Percentiles rank a stretch among this genome's conserved stretches.
phyloP scores from a whole-genome alignment of 83 land plant species.

The Larix sibirica region DNA sequence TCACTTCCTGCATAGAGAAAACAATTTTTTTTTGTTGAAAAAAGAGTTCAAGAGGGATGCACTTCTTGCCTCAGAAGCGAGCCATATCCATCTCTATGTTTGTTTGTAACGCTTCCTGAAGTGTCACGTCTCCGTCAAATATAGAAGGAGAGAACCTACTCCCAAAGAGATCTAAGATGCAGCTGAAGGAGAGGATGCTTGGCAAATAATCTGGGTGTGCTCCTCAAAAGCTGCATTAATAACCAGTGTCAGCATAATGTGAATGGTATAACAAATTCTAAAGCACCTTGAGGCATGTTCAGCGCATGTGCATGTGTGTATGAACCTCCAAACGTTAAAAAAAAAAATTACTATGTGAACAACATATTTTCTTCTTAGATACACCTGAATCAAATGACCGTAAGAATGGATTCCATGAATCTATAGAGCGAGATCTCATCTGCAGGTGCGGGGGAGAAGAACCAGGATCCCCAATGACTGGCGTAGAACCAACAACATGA shows the following conservation, averaged over 20 bases:
- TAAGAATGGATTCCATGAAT: no score
- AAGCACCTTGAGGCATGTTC: no score
- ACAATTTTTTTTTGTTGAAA: slow-evolving; percentile 26
- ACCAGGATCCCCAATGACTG: no score
- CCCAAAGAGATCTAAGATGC: slow-evolving; percentile 18
- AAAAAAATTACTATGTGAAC: no score
- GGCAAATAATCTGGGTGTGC: neutral
- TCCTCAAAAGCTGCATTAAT: neutral
- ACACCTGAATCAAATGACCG: no score
- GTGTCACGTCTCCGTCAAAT: slow-evolving; percentile 18
- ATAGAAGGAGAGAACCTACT: slow-evolving; percentile 22
- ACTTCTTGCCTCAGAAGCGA: slow-evolving; percentile 53
- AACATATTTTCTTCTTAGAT: no score
- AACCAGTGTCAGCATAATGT: neutral
- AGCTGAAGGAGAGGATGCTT: slow-evolving; percentile 9
- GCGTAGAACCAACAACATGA: no score
- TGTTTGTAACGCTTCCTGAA: slow-evolving; percentile 51
- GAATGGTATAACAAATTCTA: neutral
- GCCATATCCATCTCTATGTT: slow-evolving; percentile 45
- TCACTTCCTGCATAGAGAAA: slow-evolving; percentile 62
- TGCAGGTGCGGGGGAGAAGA: no score
- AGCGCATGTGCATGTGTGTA: no score
- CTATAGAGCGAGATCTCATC: no score
- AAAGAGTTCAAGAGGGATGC: slow-evolving; percentile 72
- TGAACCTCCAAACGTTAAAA: no score